Evolutionary conservation across 73 alveolate genomes (phyloP).

Genomic region (Diophrys sp.): DNA sequence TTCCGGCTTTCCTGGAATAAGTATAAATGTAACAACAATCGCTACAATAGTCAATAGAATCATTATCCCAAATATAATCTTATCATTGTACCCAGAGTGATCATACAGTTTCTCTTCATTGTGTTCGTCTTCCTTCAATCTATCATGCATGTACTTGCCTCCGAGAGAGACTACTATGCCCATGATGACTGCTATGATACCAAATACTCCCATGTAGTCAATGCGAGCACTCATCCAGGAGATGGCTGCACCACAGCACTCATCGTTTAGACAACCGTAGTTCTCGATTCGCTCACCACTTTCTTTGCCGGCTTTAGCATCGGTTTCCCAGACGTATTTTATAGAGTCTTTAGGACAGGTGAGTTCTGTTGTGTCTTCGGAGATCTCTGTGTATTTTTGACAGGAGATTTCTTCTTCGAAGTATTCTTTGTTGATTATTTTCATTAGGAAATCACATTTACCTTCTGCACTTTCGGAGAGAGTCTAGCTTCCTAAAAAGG

Average conservation of each 20-base stretch:
- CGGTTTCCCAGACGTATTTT: background rate
- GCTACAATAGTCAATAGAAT: background rate
- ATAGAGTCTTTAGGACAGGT: background rate
- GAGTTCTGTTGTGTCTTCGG: background rate
- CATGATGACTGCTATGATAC: background rate
- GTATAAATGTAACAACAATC: background rate
- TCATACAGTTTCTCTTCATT: background rate
- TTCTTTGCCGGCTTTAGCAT: background rate
- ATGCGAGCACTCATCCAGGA: background rate
- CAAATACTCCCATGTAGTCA: constrained; percentile 7
- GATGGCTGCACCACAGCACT: background rate
- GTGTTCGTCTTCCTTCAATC: no score
- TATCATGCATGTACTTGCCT: background rate
- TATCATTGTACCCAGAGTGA: background rate
- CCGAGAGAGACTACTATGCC: background rate
- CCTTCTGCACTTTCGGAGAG: background rate
- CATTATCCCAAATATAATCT: background rate
- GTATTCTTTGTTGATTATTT: background rate
- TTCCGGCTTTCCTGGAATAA: background rate
- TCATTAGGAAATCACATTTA: background rate
- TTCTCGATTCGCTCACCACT: background rate
- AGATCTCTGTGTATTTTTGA: background rate
- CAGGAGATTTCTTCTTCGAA: background rate
- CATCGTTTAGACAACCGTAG: constrained; percentile 9
- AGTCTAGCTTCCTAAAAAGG: background rate